Evolutionary conservation across 129 eudicot species (phyloP), one percentile per base, ranked within the genome.

Genomic region (Cynara cardunculus): DNA sequence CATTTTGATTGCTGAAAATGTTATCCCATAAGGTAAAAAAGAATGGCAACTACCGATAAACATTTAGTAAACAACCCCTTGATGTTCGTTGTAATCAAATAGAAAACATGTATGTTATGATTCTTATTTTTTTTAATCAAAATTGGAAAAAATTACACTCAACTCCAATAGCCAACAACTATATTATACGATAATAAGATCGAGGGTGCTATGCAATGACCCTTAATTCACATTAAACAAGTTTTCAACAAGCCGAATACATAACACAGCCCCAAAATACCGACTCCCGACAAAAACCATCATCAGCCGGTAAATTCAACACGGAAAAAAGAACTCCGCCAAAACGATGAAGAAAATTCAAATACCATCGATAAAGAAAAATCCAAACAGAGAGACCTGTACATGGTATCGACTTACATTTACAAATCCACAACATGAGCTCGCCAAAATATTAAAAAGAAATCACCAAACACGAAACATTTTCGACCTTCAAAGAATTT

Each of bases 371-470:
- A 22, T 61, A 39, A 68, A 67, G 2, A 66, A 79, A 19, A 49
- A 5, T 12, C 70, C 70, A 79, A 44, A 67, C 74, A n/a, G 11
- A 19, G 39, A n/a, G 2, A 13, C 28, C 82, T 79, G 82, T 79
- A 70, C 82, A 79, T 19, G 27, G 72, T 39, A 82, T 37, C 37
- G 22, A 77, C 74, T 35, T 56, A 28, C 24, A 83, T 83, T 83
- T 83, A 83, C 86, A 83, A 61, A 83, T 59, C 86, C 81, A 82
- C 86, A 39, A 32, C 64, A 53, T 24, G 64, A 76, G 34, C 85
- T 82, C 78, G n/a, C 56, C 69, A 83, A 69, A 77, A 65, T 39
- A 77, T 70, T 39, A 7, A 21, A 30, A 30, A 27, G 30, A 32
- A 49, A 74, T 41, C 72, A 64, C 35, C 31, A 81, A 81, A 39